A percentile compares a stretch with the other conserved stretches of the same genome.
Conservation (phyloP, 202 grass and related monocot genomes). For the Dendrocalamus latiflorus region DNA sequence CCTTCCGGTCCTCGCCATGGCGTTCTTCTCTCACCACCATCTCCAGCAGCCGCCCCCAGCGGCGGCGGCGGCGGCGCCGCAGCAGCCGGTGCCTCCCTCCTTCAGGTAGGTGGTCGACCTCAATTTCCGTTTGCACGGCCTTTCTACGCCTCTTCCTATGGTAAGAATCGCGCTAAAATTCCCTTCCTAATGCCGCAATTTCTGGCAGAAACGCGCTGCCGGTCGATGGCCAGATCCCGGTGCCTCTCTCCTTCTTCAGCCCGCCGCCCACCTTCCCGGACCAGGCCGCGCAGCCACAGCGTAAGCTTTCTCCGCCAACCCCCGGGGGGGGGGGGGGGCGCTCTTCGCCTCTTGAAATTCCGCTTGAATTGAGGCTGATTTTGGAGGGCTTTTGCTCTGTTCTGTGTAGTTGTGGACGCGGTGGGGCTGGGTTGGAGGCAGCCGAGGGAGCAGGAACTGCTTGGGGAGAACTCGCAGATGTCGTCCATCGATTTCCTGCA, state of each 20-base stretch:
- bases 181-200: slow-evolving; percentile 10
- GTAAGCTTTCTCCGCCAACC: slow-evolving; percentile 43
- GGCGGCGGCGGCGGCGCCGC: slow-evolving; percentile 27
- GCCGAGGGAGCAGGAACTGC: slow-evolving; percentile 87
- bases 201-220: slow-evolving; percentile 49
- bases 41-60: slow-evolving; percentile 60
- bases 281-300: slow-evolving; percentile 60
- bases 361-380: slow-evolving; percentile 28
- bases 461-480: slow-evolving; percentile 98
- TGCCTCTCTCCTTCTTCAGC: slow-evolving; percentile 72
- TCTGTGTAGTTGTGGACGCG: slow-evolving; percentile 56
- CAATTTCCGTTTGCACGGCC: slow-evolving; percentile 1
- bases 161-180: slow-evolving; percentile 26
- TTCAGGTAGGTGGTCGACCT: slow-evolving; percentile 55
- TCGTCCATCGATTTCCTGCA: slow-evolving; percentile 97
- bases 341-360: slow-evolving; percentile 17
- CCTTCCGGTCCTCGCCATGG: slow-evolving; percentile 47
- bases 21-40: slow-evolving; percentile 80
- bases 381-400: background rate
- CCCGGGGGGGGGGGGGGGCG: background rate
- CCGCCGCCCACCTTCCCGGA: slow-evolving; percentile 55
- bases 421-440: slow-evolving; percentile 69
- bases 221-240: slow-evolving; percentile 78
- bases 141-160: background rate
- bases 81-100: slow-evolving; percentile 48